These are phyloP conservation scores for Fraxinus greggii DNA, from an alignment of 305 asterid genomes.

Conservation along the genomic window DNA sequence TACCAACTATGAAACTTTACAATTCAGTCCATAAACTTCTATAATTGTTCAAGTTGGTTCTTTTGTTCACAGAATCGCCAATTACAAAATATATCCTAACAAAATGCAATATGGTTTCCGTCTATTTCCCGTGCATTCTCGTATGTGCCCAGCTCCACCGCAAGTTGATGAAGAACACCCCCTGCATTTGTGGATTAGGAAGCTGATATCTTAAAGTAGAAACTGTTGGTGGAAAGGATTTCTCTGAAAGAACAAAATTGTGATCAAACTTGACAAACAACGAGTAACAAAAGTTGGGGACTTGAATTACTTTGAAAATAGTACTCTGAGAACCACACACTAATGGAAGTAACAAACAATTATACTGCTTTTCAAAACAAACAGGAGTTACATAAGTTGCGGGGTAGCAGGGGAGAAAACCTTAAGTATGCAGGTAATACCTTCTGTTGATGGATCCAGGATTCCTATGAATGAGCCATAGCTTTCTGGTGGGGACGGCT, in stretches of 20 bases:
- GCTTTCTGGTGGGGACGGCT: slow-evolving; percentile 58
- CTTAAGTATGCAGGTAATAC: slow-evolving; percentile 9
- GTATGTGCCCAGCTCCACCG: slow-evolving; percentile 58
- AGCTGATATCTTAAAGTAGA: neutral
- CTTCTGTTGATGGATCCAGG: slow-evolving; percentile 66
- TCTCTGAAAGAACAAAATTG: neutral
- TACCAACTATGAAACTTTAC: too few relatives aligned
- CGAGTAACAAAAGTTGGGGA: neutral
- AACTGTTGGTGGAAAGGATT: neutral
- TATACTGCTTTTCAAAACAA: neutral
- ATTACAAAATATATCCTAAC: too few relatives aligned
- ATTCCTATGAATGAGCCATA: slow-evolving; percentile 62
- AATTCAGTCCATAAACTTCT: too few relatives aligned
- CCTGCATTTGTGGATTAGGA: slow-evolving; percentile 31
- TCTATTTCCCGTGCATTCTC: slow-evolving; percentile 53
- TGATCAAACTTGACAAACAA: neutral
- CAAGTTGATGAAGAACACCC: slow-evolving; percentile 42
- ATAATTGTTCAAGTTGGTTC: too few relatives aligned
- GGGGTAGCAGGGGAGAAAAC: neutral
- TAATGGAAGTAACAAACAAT: neutral
- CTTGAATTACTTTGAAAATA: neutral
- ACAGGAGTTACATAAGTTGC: neutral
- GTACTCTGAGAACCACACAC: neutral
- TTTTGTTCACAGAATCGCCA: too few relatives aligned
- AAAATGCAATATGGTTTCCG: slow-evolving; percentile 51